Percentiles rank a stretch among this genome's conserved stretches.
Evolutionary conservation across 495 filamentous ascomycete genomes (phyloP).

Genomic region (Aspergillus conjunctus): DNA sequence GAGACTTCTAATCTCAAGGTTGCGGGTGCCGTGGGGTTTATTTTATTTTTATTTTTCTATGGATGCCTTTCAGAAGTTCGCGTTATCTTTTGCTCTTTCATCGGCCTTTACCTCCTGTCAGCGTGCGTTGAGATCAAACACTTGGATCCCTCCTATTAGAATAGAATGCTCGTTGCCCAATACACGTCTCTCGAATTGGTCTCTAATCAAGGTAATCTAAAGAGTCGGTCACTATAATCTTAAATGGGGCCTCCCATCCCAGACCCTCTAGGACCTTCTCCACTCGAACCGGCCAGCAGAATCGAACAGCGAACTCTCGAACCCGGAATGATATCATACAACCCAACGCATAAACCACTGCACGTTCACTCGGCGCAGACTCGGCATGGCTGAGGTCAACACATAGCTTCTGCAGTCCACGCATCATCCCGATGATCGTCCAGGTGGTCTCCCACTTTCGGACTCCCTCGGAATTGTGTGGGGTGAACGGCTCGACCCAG

Average conservation of each 20-base stretch:
- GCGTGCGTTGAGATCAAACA: constrained; percentile 39
- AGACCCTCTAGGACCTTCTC: background rate
- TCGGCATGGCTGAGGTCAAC: background rate
- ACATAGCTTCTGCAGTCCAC: background rate
- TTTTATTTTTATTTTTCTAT: too few relatives aligned
- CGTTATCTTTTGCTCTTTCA: too few relatives aligned
- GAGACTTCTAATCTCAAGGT: too few relatives aligned
- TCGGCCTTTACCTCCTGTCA: too few relatives aligned
- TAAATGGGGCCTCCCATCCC: background rate
- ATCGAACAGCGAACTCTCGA: background rate
- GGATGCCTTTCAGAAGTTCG: too few relatives aligned
- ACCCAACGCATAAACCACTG: background rate
- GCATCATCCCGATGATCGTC: background rate
- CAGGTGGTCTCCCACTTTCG: background rate
- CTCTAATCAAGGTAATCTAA: background rate
- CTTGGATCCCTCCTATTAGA: too few relatives aligned
- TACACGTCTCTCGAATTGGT: too few relatives aligned
- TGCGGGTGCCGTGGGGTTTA: too few relatives aligned
- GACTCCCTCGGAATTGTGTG: background rate
- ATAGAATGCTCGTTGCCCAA: too few relatives aligned
- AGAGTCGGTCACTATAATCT: background rate
- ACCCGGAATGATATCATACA: background rate
- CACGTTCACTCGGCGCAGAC: background rate
- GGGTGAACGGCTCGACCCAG: background rate
- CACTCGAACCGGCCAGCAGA: background rate